Evolutionary conservation across 2,329 filamentous ascomycete species (phyloP).

Genomic region (Nemania sp.): DNA sequence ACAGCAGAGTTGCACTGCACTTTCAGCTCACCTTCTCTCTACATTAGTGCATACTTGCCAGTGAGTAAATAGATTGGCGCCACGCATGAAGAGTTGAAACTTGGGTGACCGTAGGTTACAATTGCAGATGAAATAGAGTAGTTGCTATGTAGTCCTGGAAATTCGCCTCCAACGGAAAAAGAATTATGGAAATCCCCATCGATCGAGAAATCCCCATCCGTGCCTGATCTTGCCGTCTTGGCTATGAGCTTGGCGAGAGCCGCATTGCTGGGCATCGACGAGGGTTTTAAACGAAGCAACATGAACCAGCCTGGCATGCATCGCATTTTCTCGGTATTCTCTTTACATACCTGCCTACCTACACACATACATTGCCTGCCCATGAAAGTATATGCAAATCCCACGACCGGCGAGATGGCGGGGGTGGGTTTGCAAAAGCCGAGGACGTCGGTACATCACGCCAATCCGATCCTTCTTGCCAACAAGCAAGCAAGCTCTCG

Average conservation of each 20-base stretch:
- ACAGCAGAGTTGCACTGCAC: neutral
- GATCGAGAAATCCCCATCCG: conserved; percentile 29
- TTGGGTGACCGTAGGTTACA: neutral
- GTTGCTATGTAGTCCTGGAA: neutral
- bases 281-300: neutral
- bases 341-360: neutral
- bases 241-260: conserved; percentile 38
- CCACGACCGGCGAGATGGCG: neutral
- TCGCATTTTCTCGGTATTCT: conserved; percentile 13
- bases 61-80: neutral
- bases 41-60: neutral
- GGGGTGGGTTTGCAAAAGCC: neutral
- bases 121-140: neutral
- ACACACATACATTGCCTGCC: neutral
- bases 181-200: conserved; percentile 18
- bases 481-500: neutral
- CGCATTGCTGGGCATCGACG: conserved; percentile 37
- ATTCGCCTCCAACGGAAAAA: neutral
- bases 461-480: neutral
- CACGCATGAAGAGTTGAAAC: neutral
- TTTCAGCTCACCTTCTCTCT: neutral
- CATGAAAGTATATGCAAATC: neutral
- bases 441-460: neutral
- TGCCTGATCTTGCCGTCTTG: conserved; percentile 39
- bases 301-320: neutral